Base-by-base conservation (phyloP, 768 basidiomycete species). In the Clavaria fumosa region DNA sequence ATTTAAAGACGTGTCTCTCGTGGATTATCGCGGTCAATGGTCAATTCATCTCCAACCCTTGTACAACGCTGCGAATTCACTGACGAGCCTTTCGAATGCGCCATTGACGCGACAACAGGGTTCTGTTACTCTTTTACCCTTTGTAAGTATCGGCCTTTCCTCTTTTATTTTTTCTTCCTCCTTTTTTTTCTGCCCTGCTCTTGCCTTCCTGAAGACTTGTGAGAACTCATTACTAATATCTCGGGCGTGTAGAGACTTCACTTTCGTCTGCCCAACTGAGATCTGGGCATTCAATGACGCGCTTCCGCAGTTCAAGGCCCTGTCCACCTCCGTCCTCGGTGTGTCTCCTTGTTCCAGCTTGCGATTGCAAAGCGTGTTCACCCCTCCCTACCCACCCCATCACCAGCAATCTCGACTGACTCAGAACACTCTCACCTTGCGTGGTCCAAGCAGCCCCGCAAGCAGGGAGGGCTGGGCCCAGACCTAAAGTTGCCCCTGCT, bases 201-300 rank as follows among this genome's bases (percentile, higher is more conserved):
- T n/a, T n/a, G n/a, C n/a, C n/a, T n/a, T n/a, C n/a, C n/a, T n/a
- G n/a, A n/a, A n/a, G n/a, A n/a, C n/a, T n/a, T n/a, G n/a, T n/a
- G n/a, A n/a, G n/a, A n/a, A n/a, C n/a, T n/a, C n/a, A n/a, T n/a
- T n/a, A n/a, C n/a, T n/a, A n/a, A n/a, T n/a, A n/a, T n/a, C n/a
- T n/a, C n/a, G n/a, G n/a, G n/a, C n/a, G n/a, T n/a, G 18, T 43
- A 86, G 80, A 66, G 81, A 83, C 51, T 86, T 84, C 58, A 85
- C 84, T 26, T 84, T 83, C 47, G 82, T 84, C 49, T 91, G 86
- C 61, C 86, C 86, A n/a, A 90, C 88, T 40, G 90, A 93, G 59
- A 91, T 95, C 53, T 71, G 91, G 33, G 90, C 89, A 1, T 95
- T 90, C 70, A 89, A 93, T 56, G 83, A 86, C 43, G 78, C 85